Percentiles rank a stretch among this genome's conserved stretches.
phyloP scores from a whole-genome alignment of 192 early-diverging fungal genomes.

The Diversispora eburnea region DNA sequence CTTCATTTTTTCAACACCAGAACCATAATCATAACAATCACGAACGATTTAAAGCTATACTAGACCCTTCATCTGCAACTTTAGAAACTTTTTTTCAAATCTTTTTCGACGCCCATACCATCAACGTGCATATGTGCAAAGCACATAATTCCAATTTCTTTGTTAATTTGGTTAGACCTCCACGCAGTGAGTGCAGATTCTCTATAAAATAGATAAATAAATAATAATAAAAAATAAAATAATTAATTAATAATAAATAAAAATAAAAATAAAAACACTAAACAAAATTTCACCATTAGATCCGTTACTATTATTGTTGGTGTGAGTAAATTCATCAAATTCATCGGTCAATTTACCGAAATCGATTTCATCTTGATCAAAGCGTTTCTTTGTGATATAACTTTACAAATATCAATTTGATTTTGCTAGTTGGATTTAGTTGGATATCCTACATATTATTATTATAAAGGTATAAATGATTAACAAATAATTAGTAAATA shows the following conservation, averaged over 20 bases:
- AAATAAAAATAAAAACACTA: slow-evolving; percentile 33
- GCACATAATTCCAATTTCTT: no score
- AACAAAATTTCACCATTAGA: slow-evolving; percentile 45
- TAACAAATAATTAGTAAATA: neutral
- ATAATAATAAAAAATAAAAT: neutral
- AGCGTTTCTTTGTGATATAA: slow-evolving; percentile 57
- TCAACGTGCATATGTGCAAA: no score
- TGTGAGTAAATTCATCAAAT: no score
- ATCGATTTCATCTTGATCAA: slow-evolving; percentile 47
- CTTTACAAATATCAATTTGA: slow-evolving; percentile 66
- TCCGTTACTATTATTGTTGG: no score
- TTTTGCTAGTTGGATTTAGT: slow-evolving; percentile 47
- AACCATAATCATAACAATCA: no score
- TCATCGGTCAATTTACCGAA: slow-evolving; percentile 44
- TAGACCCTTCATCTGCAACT: no score
- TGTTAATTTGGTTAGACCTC: no score
- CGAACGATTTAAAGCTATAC: no score
- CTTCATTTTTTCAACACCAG: no score
- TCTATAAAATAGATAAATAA: neutral
- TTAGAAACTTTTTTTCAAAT: no score
- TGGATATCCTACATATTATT: slow-evolving; percentile 48
- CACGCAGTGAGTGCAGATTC: slow-evolving; percentile 36
- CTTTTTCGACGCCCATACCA: no score
- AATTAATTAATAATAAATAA: neutral
- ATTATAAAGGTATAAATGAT: slow-evolving; percentile 10